A percentile compares a stretch with the other conserved stretches of the same genome.
phyloP scores from a whole-genome alignment of 2,329 filamentous ascomycete species.

The Myrmaecium sp. region DNA sequence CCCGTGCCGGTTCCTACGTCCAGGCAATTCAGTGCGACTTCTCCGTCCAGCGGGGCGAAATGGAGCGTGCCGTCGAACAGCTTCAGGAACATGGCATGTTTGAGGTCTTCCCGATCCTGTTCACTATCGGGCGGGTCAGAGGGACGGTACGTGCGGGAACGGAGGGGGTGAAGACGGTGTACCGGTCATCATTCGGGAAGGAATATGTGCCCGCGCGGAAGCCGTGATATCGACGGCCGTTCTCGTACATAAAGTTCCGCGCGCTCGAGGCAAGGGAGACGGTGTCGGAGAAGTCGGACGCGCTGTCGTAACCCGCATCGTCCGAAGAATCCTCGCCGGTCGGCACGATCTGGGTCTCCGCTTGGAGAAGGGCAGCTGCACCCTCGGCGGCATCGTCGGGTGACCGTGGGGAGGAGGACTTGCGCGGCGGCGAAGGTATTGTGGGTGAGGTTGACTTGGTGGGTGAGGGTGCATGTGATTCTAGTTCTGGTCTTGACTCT shows the following conservation, averaged over 20 bases:
- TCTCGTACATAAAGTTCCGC: conserved; percentile 36
- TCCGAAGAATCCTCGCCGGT: conserved; percentile 8
- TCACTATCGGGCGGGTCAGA: no score
- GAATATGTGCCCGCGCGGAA: conserved; percentile 39
- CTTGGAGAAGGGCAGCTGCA: conserved; percentile 6
- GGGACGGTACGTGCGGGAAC: no score
- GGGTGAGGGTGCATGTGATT: no score
- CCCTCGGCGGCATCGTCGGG: no score
- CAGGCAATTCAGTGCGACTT: conserved; percentile 32
- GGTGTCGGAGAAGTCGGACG: conserved; percentile 16
- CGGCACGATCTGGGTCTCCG: conserved; percentile 5
- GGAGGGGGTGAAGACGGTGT: no score
- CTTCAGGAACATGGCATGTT: conserved; percentile 29
- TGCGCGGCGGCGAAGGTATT: conserved; percentile 2
- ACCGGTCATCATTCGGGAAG: conserved; percentile 45
- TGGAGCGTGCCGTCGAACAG: conserved; percentile 32
- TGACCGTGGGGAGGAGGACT: no score
- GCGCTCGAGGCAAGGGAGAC: conserved; percentile 22
- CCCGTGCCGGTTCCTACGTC: conserved; percentile 43
- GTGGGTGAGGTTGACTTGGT: background rate
- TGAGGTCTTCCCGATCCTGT: conserved; percentile 42
- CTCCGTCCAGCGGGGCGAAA: conserved; percentile 32
- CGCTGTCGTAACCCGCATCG: conserved; percentile 8
- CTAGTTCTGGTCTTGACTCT: no score
- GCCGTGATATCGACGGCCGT: conserved; percentile 42